Base-by-base conservation (phyloP, 2,329 filamentous ascomycete genomes). In the Fusarium sp. region DNA sequence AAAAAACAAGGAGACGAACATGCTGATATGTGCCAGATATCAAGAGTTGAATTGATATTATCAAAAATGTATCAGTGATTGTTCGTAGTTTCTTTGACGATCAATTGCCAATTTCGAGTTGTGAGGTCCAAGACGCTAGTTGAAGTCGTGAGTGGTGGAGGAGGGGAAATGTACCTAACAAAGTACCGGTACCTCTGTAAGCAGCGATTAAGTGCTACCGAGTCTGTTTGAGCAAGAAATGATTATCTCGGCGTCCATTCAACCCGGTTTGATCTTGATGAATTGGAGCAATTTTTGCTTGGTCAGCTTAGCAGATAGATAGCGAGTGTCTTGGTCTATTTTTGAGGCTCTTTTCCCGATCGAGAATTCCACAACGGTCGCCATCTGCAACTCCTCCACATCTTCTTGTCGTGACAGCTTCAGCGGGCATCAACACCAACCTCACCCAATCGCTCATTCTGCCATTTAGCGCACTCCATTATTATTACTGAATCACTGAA, bases 171-270 rank as follows among this genome's bases (percentile, higher is more conserved):
- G 68, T 75, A 75, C 69, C 62, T 67, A 11, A 4, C 20, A 18
- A 75, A 63, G 72, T 75, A 75, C 52, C 39, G 63, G 60, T 75
- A 75, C 72, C 56, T 75, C 9, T 6, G 16, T 56, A 6, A 31
- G 22, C 37, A 22, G 52, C 33, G 14, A 27, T 48, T 27, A 50
- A 50, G 16, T 24, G 13, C 45, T n/a, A 22, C 60, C 68, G 72
- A 69, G 72, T 72, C 31, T 50, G 20, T 74, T 74, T 74, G 71
- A 74, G 71, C 71, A 74, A 50, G 71, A 74, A 74, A 64, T n/a
- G 24, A 59, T 52, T 62, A 60, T 57, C 37, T 59, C 43, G 37
- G 41, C 20, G 18, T 35, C 39, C 39, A 43, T 37, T 39, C 29
- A 35, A 24, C n/a, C 18, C 27, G 14, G 3, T 33, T 35, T 20